Percentiles rank a stretch among this genome's conserved stretches.
phyloP scores from a whole-genome alignment of 495 filamentous ascomycete genomes.

The Hypoxylon perforatum region DNA sequence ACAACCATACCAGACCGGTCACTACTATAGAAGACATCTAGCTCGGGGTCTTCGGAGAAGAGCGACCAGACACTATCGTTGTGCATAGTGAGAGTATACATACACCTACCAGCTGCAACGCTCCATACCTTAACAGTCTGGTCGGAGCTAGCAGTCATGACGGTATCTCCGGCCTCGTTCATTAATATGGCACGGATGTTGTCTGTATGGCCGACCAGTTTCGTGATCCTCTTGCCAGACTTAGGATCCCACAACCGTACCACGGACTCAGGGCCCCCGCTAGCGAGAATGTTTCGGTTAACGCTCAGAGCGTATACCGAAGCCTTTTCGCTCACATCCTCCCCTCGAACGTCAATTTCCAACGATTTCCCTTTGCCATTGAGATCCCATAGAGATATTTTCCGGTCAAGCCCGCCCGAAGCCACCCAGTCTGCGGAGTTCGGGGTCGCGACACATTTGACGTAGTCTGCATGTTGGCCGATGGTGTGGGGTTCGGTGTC shows the following conservation, averaged over 20 bases:
- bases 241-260: slow-evolving; percentile 93
- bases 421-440: slow-evolving; percentile 85
- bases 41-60: slow-evolving; percentile 84
- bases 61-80: slow-evolving; percentile 98
- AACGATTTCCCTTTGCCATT: slow-evolving; percentile 85
- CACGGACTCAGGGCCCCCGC: slow-evolving; percentile 92
- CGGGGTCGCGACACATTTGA: slow-evolving; percentile 90
- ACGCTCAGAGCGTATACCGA: slow-evolving; percentile 92
- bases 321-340: slow-evolving; percentile 87
- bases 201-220: slow-evolving; percentile 98
- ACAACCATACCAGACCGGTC: slow-evolving; percentile 91
- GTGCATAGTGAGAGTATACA: slow-evolving; percentile 98
- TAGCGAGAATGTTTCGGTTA: slow-evolving; percentile 79
- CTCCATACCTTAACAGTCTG: slow-evolving; percentile 99
- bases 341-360: slow-evolving; percentile 82
- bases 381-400: slow-evolving; percentile 92
- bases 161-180: slow-evolving; percentile 85
- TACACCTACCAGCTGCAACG: slow-evolving; percentile 89
- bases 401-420: slow-evolving; percentile 93
- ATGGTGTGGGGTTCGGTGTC: slow-evolving; percentile 80
- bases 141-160: slow-evolving; percentile 95
- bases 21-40: slow-evolving; percentile 92
- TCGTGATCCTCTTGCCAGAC: slow-evolving; percentile 90
- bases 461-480: slow-evolving; percentile 94
- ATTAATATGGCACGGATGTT: slow-evolving; percentile 92